Base-by-base conservation (phyloP, 257 asterid species). In the Asclepias syriaca region DNA sequence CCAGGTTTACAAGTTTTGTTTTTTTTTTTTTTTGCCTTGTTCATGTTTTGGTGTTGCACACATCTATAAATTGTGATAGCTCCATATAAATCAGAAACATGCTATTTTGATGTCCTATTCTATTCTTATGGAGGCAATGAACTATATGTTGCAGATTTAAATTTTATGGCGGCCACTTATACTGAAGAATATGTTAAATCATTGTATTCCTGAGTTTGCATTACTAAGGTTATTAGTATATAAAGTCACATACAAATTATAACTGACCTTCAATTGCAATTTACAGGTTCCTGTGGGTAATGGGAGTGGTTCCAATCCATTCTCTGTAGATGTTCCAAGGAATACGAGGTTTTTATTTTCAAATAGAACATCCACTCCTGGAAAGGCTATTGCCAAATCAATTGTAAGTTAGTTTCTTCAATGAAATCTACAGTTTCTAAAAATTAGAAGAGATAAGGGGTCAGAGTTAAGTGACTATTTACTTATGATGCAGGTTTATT, bases 211-310 rank as follows among this genome's bases (percentile, higher is more conserved):
- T 40, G 8, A 39, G 21, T 22, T 19, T 24, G 27, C 45, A 22
- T 8, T 56, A 56, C 18, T 63, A 15, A 27, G 34, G 48, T 32
- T 63, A n/a, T 16, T 34, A 16, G 24, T 63, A 34, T 46, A 32
- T 32, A 4, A 34, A 6, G 10, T 66, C 10, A 43, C 70, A 45
- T 12, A 14, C 19, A 21, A 57, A 58, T 66, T 65, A 59, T 74
- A 58, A 37, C 81, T 66, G 70, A 74, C 82, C 80, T 76, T 58
- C 74, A 64, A 78, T 69, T 81, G 63, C 89, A 92, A 69, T 78
- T 70, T 81, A 64, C 88, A 95, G 99, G 99, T 95, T 82, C 99
- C 99, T 48, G 98, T 95, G 83, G 99, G 98, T 79, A 92, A 82
- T 82, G 99, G 97, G 80, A 65, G 93, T 78, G 97, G 96, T 48